Evolutionary conservation across 2,329 filamentous ascomycete genomes (phyloP).

Genomic region (Apiospora marii): DNA sequence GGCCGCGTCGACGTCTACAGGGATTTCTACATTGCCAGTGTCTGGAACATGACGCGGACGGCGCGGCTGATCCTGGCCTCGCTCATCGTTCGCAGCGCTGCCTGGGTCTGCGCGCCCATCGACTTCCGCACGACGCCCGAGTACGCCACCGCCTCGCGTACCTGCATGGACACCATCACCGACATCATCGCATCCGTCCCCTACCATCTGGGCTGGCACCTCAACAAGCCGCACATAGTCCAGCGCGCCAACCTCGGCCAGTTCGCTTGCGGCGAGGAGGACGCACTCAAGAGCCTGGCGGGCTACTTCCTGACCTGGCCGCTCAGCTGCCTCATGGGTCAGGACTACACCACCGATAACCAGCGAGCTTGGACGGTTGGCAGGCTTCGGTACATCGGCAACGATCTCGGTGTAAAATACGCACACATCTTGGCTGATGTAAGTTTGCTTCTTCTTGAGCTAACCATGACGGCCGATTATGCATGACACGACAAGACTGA

Average conservation of each 20-base stretch:
- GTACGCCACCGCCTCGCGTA: constrained; percentile 62
- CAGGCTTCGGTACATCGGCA: constrained; percentile 61
- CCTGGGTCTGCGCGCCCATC: constrained; percentile 66
- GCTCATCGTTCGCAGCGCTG: constrained; percentile 64
- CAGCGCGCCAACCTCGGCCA: constrained; percentile 50
- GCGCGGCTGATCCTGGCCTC: constrained; percentile 63
- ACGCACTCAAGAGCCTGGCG: constrained; percentile 60
- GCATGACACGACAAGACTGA: neutral
- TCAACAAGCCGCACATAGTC: constrained; percentile 52
- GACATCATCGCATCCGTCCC: constrained; percentile 70
- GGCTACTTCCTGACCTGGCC: constrained; percentile 69
- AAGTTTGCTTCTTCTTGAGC: constrained; percentile 37
- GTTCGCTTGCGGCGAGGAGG: constrained; percentile 59
- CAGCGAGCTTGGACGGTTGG: constrained; percentile 65
- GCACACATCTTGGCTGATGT: constrained; percentile 63
- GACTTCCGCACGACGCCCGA: constrained; percentile 70
- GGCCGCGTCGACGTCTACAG: constrained; percentile 67
- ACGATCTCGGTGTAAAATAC: constrained; percentile 65
- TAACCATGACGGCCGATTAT: neutral
- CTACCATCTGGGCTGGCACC: constrained; percentile 67
- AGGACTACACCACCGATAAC: constrained; percentile 66
- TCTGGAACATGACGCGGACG: constrained; percentile 64
- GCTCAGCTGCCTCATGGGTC: constrained; percentile 59
- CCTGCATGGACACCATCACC: constrained; percentile 60
- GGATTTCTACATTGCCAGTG: constrained; percentile 65